Base-by-base conservation (phyloP, 495 filamentous ascomycete species). In the Aspergillus kassunensis region DNA sequence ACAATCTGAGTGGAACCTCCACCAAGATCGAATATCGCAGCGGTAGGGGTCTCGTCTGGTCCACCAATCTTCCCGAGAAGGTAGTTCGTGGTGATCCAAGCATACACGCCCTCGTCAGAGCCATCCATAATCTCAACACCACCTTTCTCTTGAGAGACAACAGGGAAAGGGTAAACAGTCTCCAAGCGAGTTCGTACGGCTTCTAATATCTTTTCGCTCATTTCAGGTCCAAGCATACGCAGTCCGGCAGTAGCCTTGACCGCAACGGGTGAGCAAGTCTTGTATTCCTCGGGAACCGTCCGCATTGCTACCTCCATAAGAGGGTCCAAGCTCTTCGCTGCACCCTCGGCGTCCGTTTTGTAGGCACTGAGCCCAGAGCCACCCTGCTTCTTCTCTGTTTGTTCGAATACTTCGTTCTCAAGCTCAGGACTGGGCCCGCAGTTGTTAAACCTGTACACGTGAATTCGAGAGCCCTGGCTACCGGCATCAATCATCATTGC, bases 381-480 rank as follows among this genome's bases (percentile, higher is more conserved):
- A 65, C 83, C 86, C 53, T 81, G 69, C 54, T 77, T 85, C 76
- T 86, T 88, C 60, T 84, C 80, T 15, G 90, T 97, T 83, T 87
- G 85, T 74, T 95, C 82, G 67, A 98, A 98, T 18, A 85, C 77
- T 65, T 98, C 93, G 59, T 83, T 74, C 65, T 98, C 93, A 15
- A 98, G 79, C 72, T 97, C 93, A n/a, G 93, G 93, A 18, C 91
- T 91, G 30, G 86, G 67, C 44, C 91, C 95, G 73, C 93, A 98
- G 76, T 97, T 98, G 76, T 97, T 98, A 81, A 98, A 98, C 53
- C 86, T 85, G 75, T 97, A 98, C 48, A 97, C 91, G 71, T 98
- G 93, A 63, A 98, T 96, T 48, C 93, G 88, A 53, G 93, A 97
- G 51, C 93, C 93, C 34, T 92, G 96, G 72, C 91, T 97, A 49